Evolutionary conservation across 2,329 filamentous ascomycete genomes (phyloP).

Genomic region (Diaporthe caulivora): DNA sequence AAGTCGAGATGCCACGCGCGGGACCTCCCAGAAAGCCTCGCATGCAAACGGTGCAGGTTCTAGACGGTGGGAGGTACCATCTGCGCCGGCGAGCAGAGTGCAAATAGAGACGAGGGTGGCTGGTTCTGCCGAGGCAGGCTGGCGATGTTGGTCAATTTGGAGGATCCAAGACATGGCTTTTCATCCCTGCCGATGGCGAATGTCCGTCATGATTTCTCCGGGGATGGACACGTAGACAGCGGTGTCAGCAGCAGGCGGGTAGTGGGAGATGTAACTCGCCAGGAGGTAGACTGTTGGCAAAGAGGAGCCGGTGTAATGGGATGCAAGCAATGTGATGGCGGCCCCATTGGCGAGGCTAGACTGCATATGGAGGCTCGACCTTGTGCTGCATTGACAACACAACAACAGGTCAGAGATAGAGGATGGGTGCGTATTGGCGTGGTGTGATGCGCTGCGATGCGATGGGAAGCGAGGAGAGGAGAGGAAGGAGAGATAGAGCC

Average conservation of each 20-base stretch:
- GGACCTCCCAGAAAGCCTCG: no score
- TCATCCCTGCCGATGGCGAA: neutral
- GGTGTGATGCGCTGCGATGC: conserved; percentile 6
- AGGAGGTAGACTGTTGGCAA: neutral
- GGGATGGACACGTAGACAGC: neutral
- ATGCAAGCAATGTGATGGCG: neutral
- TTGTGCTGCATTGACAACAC: conserved; percentile 23
- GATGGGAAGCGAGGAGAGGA: neutral
- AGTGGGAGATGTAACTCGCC: conserved; percentile 3
- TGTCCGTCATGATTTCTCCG: neutral
- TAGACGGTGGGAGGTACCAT: neutral
- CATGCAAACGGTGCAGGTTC: neutral
- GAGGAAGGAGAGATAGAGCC: neutral
- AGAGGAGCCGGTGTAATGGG: neutral
- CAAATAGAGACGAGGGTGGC: neutral
- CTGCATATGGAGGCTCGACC: neutral
- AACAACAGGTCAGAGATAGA: conserved; percentile 3
- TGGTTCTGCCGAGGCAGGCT: neutral
- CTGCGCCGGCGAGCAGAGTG: neutral
- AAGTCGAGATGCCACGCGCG: neutral
- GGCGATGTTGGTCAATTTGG: neutral
- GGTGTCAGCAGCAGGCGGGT: neutral
- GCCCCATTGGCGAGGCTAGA: neutral
- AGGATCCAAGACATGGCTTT: neutral
- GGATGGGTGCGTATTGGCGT: neutral